Evolutionary conservation across 176 grass and related monocot genomes (phyloP), one percentile per base, ranked within the genome.

Genomic region (Pontederia paniculata): DNA sequence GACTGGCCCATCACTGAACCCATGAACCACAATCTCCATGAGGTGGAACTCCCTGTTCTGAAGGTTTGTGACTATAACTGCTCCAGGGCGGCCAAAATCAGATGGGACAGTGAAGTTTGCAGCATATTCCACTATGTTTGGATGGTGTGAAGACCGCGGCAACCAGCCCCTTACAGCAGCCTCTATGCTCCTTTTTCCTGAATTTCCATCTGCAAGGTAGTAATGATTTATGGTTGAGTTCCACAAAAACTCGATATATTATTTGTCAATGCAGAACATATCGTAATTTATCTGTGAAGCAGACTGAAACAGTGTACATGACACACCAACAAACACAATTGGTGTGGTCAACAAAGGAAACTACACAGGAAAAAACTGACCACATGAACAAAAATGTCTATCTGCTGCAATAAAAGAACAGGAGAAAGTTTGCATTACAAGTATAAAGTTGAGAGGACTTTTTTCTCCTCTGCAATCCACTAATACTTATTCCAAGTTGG

Each of bases 41-140:
- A 81, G 72, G 47, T 65, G 75, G 56, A 81, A 81, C 46, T 81
- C 78, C 58, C 65, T 81, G 20, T 75, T 69, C n/a, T 75, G 78
- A 57, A 75, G 72, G 53, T 81, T 81, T 16, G 60, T 71, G 50
- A 81, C 65, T 44, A 48, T 58, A 60, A 76, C 60, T 13, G 78
- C 78, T 14, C 72, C 72, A 15, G 66, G 46, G 10, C 41, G 53
- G 28, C 78, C 66, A 37, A 81, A 81, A 71, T 52, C 67, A 46
- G 72, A 75, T 52, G 59, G 45, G 18, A 75, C 66, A 41, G 66
- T 76, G 14, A 81, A 44, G 51, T 71, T 71, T 20, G 67, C 72
- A 16, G 60, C 72, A 58, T 81, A 81, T 17, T 81, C 66, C 54
- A 81, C 59, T 28, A 81, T 70, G 31, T 61, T 71, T 3, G 78